Conservation (phyloP, 1,284 basidiomycete genomes). For the Cerrena zonata region DNA sequence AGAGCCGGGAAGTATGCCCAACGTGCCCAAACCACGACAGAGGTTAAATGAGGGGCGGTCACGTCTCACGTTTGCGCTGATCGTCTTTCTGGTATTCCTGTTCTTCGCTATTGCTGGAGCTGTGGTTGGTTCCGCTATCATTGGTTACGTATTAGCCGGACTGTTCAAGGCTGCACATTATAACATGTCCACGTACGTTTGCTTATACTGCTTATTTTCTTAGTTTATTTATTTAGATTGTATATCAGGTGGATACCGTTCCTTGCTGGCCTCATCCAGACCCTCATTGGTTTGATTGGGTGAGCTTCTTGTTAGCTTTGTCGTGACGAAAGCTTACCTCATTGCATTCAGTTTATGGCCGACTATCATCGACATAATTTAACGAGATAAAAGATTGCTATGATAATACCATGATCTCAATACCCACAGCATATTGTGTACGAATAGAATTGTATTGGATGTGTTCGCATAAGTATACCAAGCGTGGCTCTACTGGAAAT, state of each 20-base stretch:
- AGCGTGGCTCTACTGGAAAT: too few species aligned
- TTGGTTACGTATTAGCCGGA: slow-evolving; percentile 67
- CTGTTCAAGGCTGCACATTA: slow-evolving; percentile 65
- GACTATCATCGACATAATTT: slow-evolving; percentile 51
- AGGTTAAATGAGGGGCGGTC: slow-evolving; percentile 50
- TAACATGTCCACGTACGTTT: slow-evolving; percentile 73
- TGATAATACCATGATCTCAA: neutral
- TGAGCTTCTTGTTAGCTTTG: slow-evolving; percentile 25
- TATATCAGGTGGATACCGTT: slow-evolving; percentile 73
- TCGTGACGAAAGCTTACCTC: slow-evolving; percentile 1
- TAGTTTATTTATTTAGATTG: slow-evolving; percentile 5
- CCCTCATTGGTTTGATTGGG: slow-evolving; percentile 64
- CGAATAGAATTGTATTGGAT: neutral
- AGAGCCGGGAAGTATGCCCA: neutral
- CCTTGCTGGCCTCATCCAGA: slow-evolving; percentile 66
- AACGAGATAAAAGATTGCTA: neutral
- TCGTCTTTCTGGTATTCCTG: slow-evolving; percentile 60
- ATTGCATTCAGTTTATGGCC: slow-evolving; percentile 43
- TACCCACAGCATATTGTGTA: neutral
- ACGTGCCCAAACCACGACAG: slow-evolving; percentile 11
- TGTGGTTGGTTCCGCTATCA: slow-evolving; percentile 62
- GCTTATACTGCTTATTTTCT: slow-evolving; percentile 20
- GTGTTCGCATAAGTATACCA: too few species aligned
- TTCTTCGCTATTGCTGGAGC: slow-evolving; percentile 55
- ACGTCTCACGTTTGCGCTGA: slow-evolving; percentile 54